Conservation (phyloP, 2,329 filamentous ascomycete species). For the Aspergillus quadrilineatus region DNA sequence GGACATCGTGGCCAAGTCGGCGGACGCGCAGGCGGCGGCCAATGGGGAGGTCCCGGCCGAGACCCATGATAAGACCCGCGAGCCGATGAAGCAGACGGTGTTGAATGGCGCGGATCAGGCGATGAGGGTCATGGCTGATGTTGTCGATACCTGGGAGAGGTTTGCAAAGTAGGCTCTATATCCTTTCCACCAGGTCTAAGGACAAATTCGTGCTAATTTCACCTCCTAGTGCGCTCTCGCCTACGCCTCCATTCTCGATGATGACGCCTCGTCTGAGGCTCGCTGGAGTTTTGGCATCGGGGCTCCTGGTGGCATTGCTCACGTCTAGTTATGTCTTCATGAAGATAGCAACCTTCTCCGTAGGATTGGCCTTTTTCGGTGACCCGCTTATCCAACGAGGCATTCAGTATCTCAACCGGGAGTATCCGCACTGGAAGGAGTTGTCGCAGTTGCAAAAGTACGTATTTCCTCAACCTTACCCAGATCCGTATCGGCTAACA, state of each 20-base stretch:
- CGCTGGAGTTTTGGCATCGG: slow-evolving; percentile 52
- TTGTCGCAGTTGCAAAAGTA: slow-evolving; percentile 70
- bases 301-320: slow-evolving; percentile 55
- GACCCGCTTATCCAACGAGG: slow-evolving; percentile 68
- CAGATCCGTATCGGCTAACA: slow-evolving; percentile 16
- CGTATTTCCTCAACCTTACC: slow-evolving; percentile 1
- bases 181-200: background rate
- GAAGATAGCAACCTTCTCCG: slow-evolving; percentile 64
- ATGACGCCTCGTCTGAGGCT: slow-evolving; percentile 56
- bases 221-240: background rate
- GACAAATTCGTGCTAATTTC: background rate
- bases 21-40: slow-evolving; percentile 56
- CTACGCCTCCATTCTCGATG: slow-evolving; percentile 56
- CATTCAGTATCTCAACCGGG: slow-evolving; percentile 49
- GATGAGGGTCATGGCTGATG: slow-evolving; percentile 65
- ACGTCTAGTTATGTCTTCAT: slow-evolving; percentile 59
- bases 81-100: slow-evolving; percentile 73
- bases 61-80: slow-evolving; percentile 72
- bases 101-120: slow-evolving; percentile 73
- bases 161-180: slow-evolving; percentile 54
- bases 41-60: slow-evolving; percentile 51
- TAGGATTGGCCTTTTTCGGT: slow-evolving; percentile 76
- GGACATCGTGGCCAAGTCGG: slow-evolving; percentile 54
- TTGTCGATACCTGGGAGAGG: slow-evolving; percentile 63
- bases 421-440: slow-evolving; percentile 71